These are phyloP conservation scores for Kodamaea laetipori DNA, from an alignment of 805 yeast species.

Conservation along the genomic window DNA sequence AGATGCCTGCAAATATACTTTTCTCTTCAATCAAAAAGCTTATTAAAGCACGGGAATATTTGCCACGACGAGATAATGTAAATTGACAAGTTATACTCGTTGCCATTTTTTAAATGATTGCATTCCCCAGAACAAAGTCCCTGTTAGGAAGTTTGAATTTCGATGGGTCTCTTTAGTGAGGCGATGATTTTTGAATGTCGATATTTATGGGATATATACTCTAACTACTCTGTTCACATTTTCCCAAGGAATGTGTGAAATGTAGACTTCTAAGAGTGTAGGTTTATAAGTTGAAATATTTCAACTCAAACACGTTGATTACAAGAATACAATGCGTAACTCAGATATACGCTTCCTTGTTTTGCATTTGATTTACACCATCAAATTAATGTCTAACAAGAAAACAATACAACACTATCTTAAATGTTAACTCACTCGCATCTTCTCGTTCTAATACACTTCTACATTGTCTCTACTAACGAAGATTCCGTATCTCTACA, in stretches of 20 bases:
- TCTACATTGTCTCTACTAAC: slow-evolving; percentile 3
- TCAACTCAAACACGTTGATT: no score
- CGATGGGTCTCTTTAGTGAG: slow-evolving; percentile 53
- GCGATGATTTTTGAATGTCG: slow-evolving; percentile 65
- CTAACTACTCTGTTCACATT: slow-evolving; percentile 1
- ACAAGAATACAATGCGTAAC: no score
- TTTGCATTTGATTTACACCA: no score
- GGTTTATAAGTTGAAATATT: no score
- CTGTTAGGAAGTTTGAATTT: slow-evolving; percentile 63
- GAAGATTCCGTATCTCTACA: no score
- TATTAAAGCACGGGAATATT: slow-evolving; percentile 52
- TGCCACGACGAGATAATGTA: slow-evolving; percentile 71
- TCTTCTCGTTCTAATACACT: background rate
- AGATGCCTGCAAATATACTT: slow-evolving; percentile 16
- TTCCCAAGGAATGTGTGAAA: no score
- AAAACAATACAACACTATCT: no score
- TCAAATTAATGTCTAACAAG: no score
- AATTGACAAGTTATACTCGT: slow-evolving; percentile 62
- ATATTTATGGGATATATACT: slow-evolving; percentile 38
- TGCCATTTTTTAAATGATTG: slow-evolving; percentile 53
- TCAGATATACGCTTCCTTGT: no score
- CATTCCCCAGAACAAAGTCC: slow-evolving; percentile 57
- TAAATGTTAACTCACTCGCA: no score
- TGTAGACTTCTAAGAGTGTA: background rate
- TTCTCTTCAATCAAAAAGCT: slow-evolving; percentile 58